These are phyloP conservation scores for Labyrinthula sp. DNA, from an alignment of 352 stramenopile species.

Conservation along the genomic window DNA sequence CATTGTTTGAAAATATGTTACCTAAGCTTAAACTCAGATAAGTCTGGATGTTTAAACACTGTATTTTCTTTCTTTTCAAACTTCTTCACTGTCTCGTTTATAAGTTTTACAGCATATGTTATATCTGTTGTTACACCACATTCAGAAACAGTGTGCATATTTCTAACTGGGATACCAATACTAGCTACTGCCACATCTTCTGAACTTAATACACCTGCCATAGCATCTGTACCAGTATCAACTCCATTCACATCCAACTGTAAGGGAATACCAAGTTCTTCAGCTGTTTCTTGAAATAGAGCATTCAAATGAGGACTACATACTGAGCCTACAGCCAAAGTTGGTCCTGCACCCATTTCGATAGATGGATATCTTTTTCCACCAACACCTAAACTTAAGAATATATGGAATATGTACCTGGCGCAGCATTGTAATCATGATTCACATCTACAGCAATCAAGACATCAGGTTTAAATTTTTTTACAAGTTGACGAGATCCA, in stretches of 20 bases:
- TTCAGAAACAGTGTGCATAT: conserved; percentile 27
- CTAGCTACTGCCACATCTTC: conserved; percentile 9
- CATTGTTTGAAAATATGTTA: no score
- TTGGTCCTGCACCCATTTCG: conserved; percentile 15
- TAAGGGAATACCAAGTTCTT: conserved; percentile 4
- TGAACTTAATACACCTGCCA: conserved; percentile 11
- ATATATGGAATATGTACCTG: no score
- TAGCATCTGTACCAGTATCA: conserved; percentile 24
- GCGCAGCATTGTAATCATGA: conserved; percentile 19
- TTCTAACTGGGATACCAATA: conserved; percentile 23
- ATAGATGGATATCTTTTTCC: conserved; percentile 11
- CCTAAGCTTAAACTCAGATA: no score
- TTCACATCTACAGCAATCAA: conserved; percentile 24
- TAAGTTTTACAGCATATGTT: conserved; percentile 6
- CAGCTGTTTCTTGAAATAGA: conserved; percentile 3
- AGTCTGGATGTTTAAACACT: no score
- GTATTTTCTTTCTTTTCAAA: not conserved
- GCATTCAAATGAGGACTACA: conserved; percentile 10
- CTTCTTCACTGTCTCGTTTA: conserved; percentile 12
- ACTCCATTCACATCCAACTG: conserved; percentile 19
- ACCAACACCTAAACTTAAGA: no score
- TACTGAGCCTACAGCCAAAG: conserved; percentile 10
- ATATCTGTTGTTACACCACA: conserved; percentile 11
- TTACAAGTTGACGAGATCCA: conserved; percentile 12
- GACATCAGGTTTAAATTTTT: conserved; percentile 13